Base-by-base conservation (phyloP, 2,329 filamentous ascomycete genomes). In the Ascochyta koolunga region DNA sequence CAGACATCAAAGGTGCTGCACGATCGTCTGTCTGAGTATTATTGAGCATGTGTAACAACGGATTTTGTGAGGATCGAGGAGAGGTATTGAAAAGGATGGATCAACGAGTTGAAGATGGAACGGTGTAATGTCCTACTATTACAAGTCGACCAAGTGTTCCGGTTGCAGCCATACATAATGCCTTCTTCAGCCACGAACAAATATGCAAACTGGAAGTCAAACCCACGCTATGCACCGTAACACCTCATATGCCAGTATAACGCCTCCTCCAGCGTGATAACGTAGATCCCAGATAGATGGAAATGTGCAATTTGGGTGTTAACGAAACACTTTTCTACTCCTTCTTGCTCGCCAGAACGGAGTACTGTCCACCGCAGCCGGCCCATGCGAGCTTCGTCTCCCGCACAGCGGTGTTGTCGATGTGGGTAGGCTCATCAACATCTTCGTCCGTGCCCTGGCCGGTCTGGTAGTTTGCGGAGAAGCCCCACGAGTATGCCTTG, bases 301-400 rank as follows among this genome's bases (percentile, higher is more conserved):
- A 52, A 51, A 48, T 16, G n/a, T 49, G 47, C 52, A 64, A 47
- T 48, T 43, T 48, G 38, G 24, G 8, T 36, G 27, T 32, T 18
- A 35, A 36, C 5, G 10, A 40, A 32, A 37, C 18, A 29, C 40
- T 8, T 51, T 41, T 31, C 38, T 65, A 66, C 53, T 64, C 58
- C 49, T 68, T 69, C 58, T 67, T 64, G 42, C 64, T 68, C 32
- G 82, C 80, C n/a, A 90, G 65, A 21, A 90, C 76, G 1, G 87
- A 89, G 73, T 86, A 97, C 70, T 97, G 93, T 5, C 92, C 92
- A 61, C 93, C 93, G n/a, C 89, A 89, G 37, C 90, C 90, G n/a
- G 89, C 90, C 76, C 83, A 91, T 29, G 86, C 82, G 37, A 97
- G 81, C 73, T 87, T 86, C 76, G 89, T 87, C 36, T 85, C 90